phyloP scores from a whole-genome alignment of 176 grass and related monocot species.

The bread wheat (Triticum aestivum) region DNA sequence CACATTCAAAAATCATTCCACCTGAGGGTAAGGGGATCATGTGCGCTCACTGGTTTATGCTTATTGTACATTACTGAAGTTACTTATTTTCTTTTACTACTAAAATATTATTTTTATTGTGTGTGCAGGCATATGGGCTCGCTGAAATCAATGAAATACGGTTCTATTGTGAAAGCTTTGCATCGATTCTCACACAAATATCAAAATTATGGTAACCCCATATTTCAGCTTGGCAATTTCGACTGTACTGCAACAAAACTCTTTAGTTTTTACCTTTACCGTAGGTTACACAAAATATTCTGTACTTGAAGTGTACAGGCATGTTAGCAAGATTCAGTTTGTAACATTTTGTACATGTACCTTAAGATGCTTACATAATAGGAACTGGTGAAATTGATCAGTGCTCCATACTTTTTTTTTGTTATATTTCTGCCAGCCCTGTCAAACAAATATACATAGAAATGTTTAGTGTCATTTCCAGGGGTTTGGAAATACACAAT shows the following conservation, averaged over 20 bases:
- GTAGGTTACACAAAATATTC: neutral
- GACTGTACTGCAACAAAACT: neutral
- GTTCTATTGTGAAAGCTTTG: constrained; percentile 58
- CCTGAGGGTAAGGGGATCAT: neutral
- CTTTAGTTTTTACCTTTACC: neutral
- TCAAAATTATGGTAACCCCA: constrained; percentile 67
- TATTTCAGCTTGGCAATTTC: neutral
- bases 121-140: constrained; percentile 59
- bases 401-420: neutral
- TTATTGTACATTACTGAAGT: neutral
- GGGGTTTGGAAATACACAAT: neutral
- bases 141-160: constrained; percentile 49
- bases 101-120: neutral
- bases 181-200: constrained; percentile 67
- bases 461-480: neutral
- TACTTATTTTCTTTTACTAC: neutral
- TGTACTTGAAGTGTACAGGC: neutral
- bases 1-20: constrained; percentile 4
- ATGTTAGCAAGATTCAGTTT: neutral
- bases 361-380: neutral
- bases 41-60: constrained; percentile 8
- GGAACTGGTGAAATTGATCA: neutral
- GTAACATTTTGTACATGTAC: neutral
- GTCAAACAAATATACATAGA: neutral
- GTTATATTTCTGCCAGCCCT: neutral